phyloP scores from a whole-genome alignment of 2,329 filamentous ascomycete genomes.

The Fusarium caatingaense region DNA sequence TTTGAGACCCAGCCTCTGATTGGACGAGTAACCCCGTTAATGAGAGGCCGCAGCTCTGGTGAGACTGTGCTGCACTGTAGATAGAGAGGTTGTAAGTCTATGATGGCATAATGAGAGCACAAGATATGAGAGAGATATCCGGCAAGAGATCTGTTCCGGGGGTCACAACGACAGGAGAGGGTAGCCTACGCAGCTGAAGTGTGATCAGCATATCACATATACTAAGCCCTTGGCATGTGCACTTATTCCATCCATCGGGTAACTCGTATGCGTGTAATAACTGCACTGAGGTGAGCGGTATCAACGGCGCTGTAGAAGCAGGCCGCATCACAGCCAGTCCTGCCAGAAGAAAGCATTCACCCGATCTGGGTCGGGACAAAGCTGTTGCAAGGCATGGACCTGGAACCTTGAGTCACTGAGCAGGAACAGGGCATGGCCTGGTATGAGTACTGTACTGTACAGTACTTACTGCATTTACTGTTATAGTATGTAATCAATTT shows the following conservation, averaged over 20 bases:
- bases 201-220: constrained; percentile 2
- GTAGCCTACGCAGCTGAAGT: neutral
- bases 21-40: neutral
- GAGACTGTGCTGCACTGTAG: constrained; percentile 22
- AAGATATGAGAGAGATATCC: constrained; percentile 15
- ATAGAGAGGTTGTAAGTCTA: constrained; percentile 26
- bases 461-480: neutral
- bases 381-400: neutral
- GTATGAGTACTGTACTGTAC: neutral
- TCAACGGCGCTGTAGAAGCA: constrained; percentile 5
- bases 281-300: neutral
- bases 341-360: neutral
- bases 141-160: constrained; percentile 9
- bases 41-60: constrained; percentile 17
- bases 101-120: constrained; percentile 26
- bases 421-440: constrained; percentile 21
- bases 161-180: neutral
- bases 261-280: neutral
- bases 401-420: constrained; percentile 1
- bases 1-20: constrained; percentile 27
- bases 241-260: neutral
- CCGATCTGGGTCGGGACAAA: neutral
- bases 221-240: constrained; percentile 13
- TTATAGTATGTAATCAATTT: neutral
- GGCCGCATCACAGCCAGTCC: constrained; percentile 1